Base-by-base conservation (phyloP, 768 basidiomycete genomes). In the Neoboletus subvelutipes region DNA sequence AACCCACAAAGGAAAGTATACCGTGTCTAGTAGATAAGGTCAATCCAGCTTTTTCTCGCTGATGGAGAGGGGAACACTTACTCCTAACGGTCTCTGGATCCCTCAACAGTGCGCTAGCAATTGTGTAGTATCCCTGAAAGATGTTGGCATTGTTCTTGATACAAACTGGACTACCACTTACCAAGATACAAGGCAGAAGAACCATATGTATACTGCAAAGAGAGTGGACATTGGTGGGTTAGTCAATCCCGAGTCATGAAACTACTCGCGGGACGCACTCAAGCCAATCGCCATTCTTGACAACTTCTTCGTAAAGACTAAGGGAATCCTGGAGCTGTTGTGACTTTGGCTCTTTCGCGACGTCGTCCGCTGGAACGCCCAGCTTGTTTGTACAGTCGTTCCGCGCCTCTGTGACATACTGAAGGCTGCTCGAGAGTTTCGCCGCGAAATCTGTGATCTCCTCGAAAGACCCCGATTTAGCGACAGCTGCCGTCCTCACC, bases 111-210 rank as follows among this genome's bases (percentile, higher is more conserved):
- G 7, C 15, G 6, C 15, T 45, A 24, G 52, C 53, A 5, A 56
- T 55, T 8, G 5, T 20, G 7, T 46, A 0, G 29, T 56, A 56
- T 46, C 43, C 56, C 56, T 56, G 42, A 26, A 26, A 46, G 2
- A 24, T 24, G 24, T 56, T 10, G 1, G 33, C 1, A 37, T 13
- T 10, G 13, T 29, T 26, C 8, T 33, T 13, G 13, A 31, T 0
- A 33, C 11, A 31, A 12, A 40, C 12, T 3, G 10, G 8, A 26
- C 28, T 13, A 8, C 3, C 4, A 40, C 56, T 31, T n/a, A 56
- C 56, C 52, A 56, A 24, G 31, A 56, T 55, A 12, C 56, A 54
- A 46, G 56, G 56, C 4, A 46, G n/a, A n/a, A 56, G 37, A 17
- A 45, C 10, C 18, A 56, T 55, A 4, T 55, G 53, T 4, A 39